Base-by-base conservation (phyloP, 2,329 filamentous ascomycete species). In the Scedosporium boydii region DNA sequence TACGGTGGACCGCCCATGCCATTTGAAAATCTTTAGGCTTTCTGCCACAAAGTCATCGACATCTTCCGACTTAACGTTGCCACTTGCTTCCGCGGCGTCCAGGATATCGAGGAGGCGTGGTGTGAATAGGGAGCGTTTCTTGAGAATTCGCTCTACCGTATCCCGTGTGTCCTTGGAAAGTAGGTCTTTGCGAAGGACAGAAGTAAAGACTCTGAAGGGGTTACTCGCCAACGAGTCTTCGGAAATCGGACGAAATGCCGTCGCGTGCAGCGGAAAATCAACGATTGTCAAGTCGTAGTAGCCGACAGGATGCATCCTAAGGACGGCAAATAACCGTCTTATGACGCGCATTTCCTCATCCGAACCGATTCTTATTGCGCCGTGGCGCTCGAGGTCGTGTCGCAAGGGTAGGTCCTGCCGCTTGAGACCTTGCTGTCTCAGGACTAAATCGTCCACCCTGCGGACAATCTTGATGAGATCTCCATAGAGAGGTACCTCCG, bases 221-320 rank as follows among this genome's bases (percentile, higher is more conserved):
- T 81, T 77, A 16, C 66, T 66, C 2, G 67, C 63, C 3, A 82
- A 69, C 0, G 76, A 71, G 1, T 69, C 65, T 0, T 64, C 60
- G 4, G 66, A 70, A 0, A 68, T 70, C 0, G 80, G 79, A 1
- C 81, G 75, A 64, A 83, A 83, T 7, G 76, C 78, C 0, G 80
- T 83, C 1, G 79, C 79, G 62, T 82, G 79, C 68, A 83, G 75
- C 0, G 80, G 81, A 14, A 83, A 70, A 0, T 75, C 75, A 3
- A 76, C 79, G 0, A 74, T 66, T 0, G 74, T 75, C 0, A 83
- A 71, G 61, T 83, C 79, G 64, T 83, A 83, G 66, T 82, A 82
- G 0, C 79, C 80, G 0, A 82, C 79, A 0, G 81, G 73, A 23
- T 76, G 67, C 75, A 83, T 77, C 4, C 76, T 78, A 62, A 83